Evolutionary conservation across 2,329 filamentous ascomycete species (phyloP).

Genomic region (Fusarium circinatum): DNA sequence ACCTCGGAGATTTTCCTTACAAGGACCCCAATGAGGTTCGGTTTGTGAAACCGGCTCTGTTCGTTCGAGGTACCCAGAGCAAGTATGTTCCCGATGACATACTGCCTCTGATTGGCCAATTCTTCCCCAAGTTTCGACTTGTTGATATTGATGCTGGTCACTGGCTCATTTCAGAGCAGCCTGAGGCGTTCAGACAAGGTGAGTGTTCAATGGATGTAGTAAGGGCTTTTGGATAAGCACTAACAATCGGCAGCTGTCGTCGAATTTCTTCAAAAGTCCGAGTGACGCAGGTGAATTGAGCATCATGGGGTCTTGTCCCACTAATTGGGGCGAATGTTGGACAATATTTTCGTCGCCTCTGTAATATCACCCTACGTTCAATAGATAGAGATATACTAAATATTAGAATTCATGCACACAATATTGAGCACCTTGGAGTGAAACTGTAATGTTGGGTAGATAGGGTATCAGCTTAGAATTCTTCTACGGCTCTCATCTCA

Average conservation of each 20-base stretch:
- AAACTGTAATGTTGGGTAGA: background rate
- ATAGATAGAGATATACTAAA: conserved; percentile 16
- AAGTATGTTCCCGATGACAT: conserved; percentile 84
- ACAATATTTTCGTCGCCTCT: background rate
- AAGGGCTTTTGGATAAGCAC: background rate
- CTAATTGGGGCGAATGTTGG: conserved; percentile 14
- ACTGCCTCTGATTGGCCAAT: conserved; percentile 80
- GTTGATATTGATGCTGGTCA: conserved; percentile 82
- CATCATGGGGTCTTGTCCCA: conserved; percentile 7
- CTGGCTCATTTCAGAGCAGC: conserved; percentile 91
- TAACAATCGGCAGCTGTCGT: conserved; percentile 62
- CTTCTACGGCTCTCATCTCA: conserved; percentile 30
- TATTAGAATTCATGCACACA: background rate
- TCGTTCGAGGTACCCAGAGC: conserved; percentile 81
- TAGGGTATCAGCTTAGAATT: conserved; percentile 24
- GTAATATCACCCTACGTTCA: conserved; percentile 8
- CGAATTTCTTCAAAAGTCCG: conserved; percentile 66
- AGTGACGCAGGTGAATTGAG: conserved; percentile 49
- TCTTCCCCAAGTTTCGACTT: conserved; percentile 82
- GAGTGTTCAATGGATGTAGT: conserved; percentile 38
- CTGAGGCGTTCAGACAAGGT: conserved; percentile 81
- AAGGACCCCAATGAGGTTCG: conserved; percentile 73
- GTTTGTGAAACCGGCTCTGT: conserved; percentile 82
- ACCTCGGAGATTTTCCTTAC: conserved; percentile 91
- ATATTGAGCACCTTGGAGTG: background rate